These are phyloP conservation scores for Ustilago tritici DNA, from an alignment of 1,284 basidiomycete genomes.

Conservation along the genomic window DNA sequence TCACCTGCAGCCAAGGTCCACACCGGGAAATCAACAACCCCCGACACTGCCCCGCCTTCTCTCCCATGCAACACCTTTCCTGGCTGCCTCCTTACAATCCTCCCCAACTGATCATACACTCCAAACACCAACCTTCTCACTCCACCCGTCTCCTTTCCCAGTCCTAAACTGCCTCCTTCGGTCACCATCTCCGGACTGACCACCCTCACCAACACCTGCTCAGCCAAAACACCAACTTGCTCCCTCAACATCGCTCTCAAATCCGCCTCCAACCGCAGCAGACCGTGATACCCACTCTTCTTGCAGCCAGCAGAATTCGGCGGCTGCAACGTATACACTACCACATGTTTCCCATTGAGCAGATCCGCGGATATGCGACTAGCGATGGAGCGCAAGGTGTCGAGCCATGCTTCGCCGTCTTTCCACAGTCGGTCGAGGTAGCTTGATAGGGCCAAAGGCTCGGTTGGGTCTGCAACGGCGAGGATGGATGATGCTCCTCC, in stretches of 20 bases:
- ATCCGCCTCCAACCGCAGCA: slow-evolving; percentile 45
- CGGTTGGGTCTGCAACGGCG: slow-evolving; percentile 34
- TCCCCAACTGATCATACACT: slow-evolving; percentile 51
- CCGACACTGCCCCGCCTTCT: slow-evolving; percentile 32
- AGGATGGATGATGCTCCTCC: slow-evolving; percentile 30
- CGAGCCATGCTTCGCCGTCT: slow-evolving; percentile 47
- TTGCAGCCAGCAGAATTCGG: slow-evolving; percentile 18
- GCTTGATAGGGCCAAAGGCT: slow-evolving; percentile 37
- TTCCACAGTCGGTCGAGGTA: slow-evolving; percentile 36
- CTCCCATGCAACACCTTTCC: slow-evolving; percentile 46
- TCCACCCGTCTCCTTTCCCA: slow-evolving; percentile 26
- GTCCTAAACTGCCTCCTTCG: slow-evolving; percentile 39
- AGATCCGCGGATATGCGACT: slow-evolving; percentile 32
- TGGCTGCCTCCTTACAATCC: slow-evolving; percentile 39
- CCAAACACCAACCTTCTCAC: slow-evolving; percentile 41
- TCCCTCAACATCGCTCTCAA: slow-evolving; percentile 40
- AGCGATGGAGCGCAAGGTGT: slow-evolving; percentile 47
- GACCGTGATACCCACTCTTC: slow-evolving; percentile 24
- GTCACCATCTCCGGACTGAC: slow-evolving; percentile 43
- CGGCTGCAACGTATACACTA: slow-evolving; percentile 50
- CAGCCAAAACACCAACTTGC: slow-evolving; percentile 38
- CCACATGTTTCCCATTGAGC: slow-evolving; percentile 51
- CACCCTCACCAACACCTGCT: slow-evolving; percentile 45
- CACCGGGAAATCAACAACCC: slow-evolving; percentile 48
- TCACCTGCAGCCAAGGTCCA: slow-evolving; percentile 34